Conservation (phyloP, 192 early-diverging fungal genomes). For the Coemansia sp. region DNA sequence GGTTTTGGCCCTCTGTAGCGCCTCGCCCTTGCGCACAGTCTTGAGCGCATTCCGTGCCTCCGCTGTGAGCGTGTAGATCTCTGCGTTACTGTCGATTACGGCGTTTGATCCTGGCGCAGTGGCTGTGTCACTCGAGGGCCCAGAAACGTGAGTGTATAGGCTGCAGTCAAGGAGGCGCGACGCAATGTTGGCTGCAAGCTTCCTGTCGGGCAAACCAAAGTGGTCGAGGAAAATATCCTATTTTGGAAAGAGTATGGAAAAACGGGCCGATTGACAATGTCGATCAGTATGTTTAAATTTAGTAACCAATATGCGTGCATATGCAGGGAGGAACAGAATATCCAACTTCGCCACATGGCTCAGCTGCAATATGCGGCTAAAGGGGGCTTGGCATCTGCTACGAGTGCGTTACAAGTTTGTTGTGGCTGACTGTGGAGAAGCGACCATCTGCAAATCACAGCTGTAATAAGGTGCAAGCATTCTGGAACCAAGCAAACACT, state of each 20-base stretch:
- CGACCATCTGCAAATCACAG: no score
- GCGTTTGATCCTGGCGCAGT: neutral
- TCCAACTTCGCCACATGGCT: conserved; percentile 2
- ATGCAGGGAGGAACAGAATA: conserved; percentile 5
- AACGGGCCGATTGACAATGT: neutral
- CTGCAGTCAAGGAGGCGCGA: conserved; percentile 52
- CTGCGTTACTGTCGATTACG: conserved; percentile 52
- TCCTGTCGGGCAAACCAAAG: conserved; percentile 53
- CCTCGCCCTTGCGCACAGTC: conserved; percentile 29
- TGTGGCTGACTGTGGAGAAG: neutral
- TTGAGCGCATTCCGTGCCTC: conserved; percentile 33
- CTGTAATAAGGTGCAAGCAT: no score
- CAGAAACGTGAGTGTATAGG: conserved; percentile 54
- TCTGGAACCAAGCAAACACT: neutral
- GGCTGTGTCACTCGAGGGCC: conserved; percentile 17
- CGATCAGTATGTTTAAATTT: conserved; percentile 14
- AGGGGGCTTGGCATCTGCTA: neutral
- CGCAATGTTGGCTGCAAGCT: conserved; percentile 45
- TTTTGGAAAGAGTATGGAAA: neutral
- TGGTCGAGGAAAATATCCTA: conserved; percentile 56
- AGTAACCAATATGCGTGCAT: neutral
- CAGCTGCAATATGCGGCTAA: neutral
- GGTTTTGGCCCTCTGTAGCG: conserved; percentile 40
- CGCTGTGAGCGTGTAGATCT: conserved; percentile 53
- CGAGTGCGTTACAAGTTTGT: neutral